These are phyloP conservation scores for Jaapia argillacea DNA, from an alignment of 768 basidiomycete genomes.

Conservation along the genomic window DNA sequence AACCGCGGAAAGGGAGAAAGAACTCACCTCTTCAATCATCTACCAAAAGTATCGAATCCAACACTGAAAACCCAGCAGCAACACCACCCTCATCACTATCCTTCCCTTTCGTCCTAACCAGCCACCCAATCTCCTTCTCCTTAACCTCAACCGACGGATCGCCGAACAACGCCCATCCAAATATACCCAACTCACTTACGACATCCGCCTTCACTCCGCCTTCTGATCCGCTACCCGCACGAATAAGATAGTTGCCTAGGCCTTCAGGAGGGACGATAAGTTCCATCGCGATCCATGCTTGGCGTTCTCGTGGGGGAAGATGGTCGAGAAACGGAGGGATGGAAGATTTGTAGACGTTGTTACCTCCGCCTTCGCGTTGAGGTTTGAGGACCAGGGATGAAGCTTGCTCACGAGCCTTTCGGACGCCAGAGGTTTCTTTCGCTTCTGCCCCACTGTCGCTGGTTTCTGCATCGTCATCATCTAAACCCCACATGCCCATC, in stretches of 20 bases:
- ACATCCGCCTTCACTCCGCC: constrained; percentile 52
- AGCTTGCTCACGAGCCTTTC: constrained; percentile 38
- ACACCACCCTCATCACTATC: constrained; percentile 92
- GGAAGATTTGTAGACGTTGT: constrained; percentile 82
- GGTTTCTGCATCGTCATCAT: constrained; percentile 19
- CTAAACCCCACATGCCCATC: constrained; percentile 84
- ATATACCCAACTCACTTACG: constrained; percentile 87
- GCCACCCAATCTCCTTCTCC: constrained; percentile 69
- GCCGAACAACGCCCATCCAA: constrained; percentile 80
- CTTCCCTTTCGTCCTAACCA: constrained; percentile 83
- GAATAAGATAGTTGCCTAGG: constrained; percentile 64
- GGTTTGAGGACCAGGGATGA: constrained; percentile 81
- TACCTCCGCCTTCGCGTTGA: constrained; percentile 96
- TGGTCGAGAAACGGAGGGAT: constrained; percentile 70
- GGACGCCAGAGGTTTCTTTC: constrained; percentile 24
- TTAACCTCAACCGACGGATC: constrained; percentile 26
- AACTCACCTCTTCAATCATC: too few relatives aligned
- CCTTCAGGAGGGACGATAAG: constrained; percentile 73
- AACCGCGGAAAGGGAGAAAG: too few relatives aligned
- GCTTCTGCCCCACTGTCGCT: background rate
- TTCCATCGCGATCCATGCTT: constrained; percentile 95
- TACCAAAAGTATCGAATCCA: constrained; percentile 61
- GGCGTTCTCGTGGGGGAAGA: constrained; percentile 49
- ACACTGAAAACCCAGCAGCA: constrained; percentile 70
- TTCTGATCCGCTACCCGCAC: constrained; percentile 42